Base-by-base conservation (phyloP, 2,329 filamentous ascomycete species). In the Ophiosphaerella narmari region DNA sequence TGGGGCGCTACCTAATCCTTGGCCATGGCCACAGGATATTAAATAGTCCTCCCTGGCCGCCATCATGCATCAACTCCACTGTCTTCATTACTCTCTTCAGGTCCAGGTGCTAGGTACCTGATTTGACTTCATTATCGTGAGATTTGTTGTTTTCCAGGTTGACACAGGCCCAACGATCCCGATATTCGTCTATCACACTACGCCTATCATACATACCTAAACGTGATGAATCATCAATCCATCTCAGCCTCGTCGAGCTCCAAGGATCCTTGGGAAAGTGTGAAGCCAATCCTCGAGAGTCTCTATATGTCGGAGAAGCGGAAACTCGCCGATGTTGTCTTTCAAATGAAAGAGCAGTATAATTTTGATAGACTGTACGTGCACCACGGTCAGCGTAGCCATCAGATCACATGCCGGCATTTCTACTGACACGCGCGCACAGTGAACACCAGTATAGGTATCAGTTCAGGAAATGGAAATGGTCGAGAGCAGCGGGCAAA, bases 381-480 rank as follows among this genome's bases (percentile, higher is more conserved):
- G 9, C 4, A 12, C 18, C 12, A 23, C 3, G 12, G 21, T 39
- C 21, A 40, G 6, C n/a, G 18, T 21, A 41, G 7, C 26, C 46
- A 32, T 2, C 37, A 14, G n/a, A 7, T 12, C 13, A 26, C 34
- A 29, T 26, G 21, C 8, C 37, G 4, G 6, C 7, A 29, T 29
- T 3, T 8, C 4, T 29, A 29, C 26, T 29, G 3, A 29, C 26
- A 29, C 7, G 18, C 37, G 16, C 6, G 7, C 5, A n/a, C 38
- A 73, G 70, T 31, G 63, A 60, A 12, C 42, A 55, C 34, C 60
- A 71, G 42, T 74, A 72, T 53, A 72, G 70, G 41, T 64, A 71
- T 43, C 63, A 66, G 3, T 61, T 73, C 55, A 65, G 54, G 33
- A 66, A 67, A 52, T 72, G 69, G 71, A 53, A 53, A 5, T 57